A percentile compares a stretch with the other conserved stretches of the same genome.
Evolutionary conservation across 2,329 filamentous ascomycete species (phyloP).

Genomic region (Fusarium gaditjirri): DNA sequence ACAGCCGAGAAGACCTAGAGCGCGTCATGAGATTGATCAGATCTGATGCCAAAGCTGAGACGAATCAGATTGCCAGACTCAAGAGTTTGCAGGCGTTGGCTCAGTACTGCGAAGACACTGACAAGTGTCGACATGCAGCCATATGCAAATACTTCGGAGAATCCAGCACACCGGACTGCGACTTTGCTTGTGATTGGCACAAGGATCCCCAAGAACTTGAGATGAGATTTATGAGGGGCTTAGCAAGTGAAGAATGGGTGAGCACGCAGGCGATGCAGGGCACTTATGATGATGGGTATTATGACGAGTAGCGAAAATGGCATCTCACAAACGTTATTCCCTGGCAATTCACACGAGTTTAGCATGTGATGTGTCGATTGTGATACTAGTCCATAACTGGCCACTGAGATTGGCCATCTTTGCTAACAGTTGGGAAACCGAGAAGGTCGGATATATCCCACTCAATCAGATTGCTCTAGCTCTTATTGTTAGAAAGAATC

Average conservation of each 20-base stretch:
- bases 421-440: constrained; percentile 27
- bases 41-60: constrained; percentile 55
- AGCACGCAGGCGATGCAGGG: constrained; percentile 71
- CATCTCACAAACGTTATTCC: background rate
- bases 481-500: constrained; percentile 6
- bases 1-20: constrained; percentile 87
- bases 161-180: constrained; percentile 65
- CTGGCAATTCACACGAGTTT: background rate
- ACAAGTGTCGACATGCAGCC: constrained; percentile 76
- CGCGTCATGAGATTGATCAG: constrained; percentile 70
- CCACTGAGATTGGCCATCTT: constrained; percentile 21
- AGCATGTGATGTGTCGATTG: background rate
- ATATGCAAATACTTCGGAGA: constrained; percentile 86
- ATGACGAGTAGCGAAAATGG: constrained; percentile 54
- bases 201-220: constrained; percentile 72
- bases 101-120: constrained; percentile 82
- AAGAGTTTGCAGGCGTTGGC: constrained; percentile 76
- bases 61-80: constrained; percentile 62
- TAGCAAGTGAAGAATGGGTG: constrained; percentile 71
- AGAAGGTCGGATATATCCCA: constrained; percentile 44
- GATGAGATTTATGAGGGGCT: constrained; percentile 64
- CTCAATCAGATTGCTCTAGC: constrained; percentile 38
- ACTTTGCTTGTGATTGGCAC: constrained; percentile 82
- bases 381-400: constrained; percentile 13
- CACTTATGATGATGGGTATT: constrained; percentile 65